A percentile compares a stretch with the other conserved stretches of the same genome.
Evolutionary conservation across 192 early-diverging fungal species (phyloP).

Genomic region (Pecoramyces ruminantium): DNA sequence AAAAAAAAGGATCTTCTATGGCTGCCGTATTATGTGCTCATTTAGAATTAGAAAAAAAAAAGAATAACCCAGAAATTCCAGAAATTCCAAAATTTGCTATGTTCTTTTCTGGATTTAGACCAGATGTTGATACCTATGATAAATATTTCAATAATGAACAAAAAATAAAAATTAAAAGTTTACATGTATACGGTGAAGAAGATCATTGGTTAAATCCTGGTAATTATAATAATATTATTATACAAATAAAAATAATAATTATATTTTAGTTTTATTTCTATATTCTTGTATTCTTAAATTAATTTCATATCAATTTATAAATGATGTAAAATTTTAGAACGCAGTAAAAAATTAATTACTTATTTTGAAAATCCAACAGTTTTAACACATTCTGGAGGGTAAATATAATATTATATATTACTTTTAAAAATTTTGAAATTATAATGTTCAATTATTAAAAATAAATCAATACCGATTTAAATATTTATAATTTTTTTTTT

Average conservation of each 20-base stretch:
- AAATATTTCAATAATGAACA: neutral
- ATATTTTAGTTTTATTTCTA: too few relatives aligned
- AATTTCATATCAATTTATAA: too few relatives aligned
- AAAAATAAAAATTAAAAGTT: neutral
- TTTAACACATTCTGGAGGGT: neutral
- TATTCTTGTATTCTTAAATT: neutral
- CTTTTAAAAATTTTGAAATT: too few relatives aligned
- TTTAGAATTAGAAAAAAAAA: neutral
- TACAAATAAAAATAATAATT: too few relatives aligned
- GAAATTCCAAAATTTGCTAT: neutral
- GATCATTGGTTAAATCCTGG: neutral
- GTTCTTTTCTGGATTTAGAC: neutral
- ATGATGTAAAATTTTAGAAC: neutral
- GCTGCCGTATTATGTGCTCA: neutral
- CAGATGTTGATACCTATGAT: neutral
- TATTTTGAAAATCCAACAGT: neutral
- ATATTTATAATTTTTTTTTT: too few relatives aligned
- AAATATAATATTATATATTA: too few relatives aligned
- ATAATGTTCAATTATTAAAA: too few relatives aligned
- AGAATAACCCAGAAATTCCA: neutral
- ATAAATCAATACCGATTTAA: too few relatives aligned
- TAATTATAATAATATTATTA: neutral
- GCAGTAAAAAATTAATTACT: neutral
- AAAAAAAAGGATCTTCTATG: neutral
- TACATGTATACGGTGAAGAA: neutral